Base-by-base conservation (phyloP, 768 basidiomycete species). In the Trametes cingulata region DNA sequence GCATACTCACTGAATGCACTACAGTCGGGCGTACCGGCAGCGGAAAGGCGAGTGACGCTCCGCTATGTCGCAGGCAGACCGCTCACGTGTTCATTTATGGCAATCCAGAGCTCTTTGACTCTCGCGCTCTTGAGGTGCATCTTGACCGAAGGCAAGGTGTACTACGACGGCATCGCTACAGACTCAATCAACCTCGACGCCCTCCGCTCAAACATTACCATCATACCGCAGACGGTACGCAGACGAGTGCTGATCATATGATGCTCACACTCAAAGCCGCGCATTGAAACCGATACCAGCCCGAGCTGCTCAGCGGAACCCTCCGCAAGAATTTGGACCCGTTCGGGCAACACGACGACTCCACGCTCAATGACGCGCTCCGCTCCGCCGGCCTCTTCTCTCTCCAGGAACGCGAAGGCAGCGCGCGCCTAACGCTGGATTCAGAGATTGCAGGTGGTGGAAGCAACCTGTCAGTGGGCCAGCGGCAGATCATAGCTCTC, bases 241-340 rank as follows among this genome's bases (percentile, higher is more conserved):
- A 24, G 13, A 14, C n/a, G 15, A 8, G 13, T 39, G 36, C 48
- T 15, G n/a, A n/a, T n/a, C n/a, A n/a, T n/a, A n/a, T n/a, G n/a
- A n/a, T n/a, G n/a, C n/a, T n/a, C n/a, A 19, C 19, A n/a, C 47
- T 36, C 33, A 24, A 71, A 35, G 1, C 4, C 7, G 51, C 29
- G n/a, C n/a, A n/a, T 61, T 33, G 43, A 41, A 5, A 4, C 29
- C 10, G 6, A 33, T 33, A 24, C 22, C 56, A 78, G 76, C 80
- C 81, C 36, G 80, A 84, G 50, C 70, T 86, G 0, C 69, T 86
- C 29, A 80, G 79, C 37, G 86, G 86, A 4, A 80, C 80, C 3
- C 71, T 87, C 20, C 78, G 85, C 29, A 74, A 75, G 53, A 86
- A 86, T 64, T 71, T 86, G n/a, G 86, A 87, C 66, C 86, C 85